phyloP scores from a whole-genome alignment of 768 basidiomycete genomes.

The Trametes coccinea region DNA sequence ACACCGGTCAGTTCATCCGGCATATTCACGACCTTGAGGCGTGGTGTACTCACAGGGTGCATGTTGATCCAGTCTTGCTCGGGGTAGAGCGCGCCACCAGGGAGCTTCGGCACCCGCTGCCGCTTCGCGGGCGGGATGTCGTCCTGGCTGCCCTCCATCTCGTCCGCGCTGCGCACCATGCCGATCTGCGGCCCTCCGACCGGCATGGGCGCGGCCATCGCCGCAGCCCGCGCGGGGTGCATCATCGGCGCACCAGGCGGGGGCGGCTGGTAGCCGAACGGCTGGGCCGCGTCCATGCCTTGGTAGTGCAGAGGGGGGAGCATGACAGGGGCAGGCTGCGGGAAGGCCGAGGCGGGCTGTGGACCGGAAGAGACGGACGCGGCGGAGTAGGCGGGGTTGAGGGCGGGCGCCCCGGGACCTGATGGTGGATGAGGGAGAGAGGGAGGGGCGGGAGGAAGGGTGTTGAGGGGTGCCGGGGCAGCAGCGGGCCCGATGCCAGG shows the following conservation, averaged over 20 bases:
- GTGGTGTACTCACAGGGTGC: constrained; percentile 64
- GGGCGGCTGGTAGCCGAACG: constrained; percentile 78
- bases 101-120: constrained; percentile 81
- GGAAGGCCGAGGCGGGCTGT: constrained; percentile 78
- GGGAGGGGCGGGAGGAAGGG: constrained; percentile 66
- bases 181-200: constrained; percentile 51
- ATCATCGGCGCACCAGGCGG: constrained; percentile 37
- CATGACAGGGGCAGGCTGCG: constrained; percentile 71
- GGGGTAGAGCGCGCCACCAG: constrained; percentile 80
- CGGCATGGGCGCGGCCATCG: constrained; percentile 55
- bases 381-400: constrained; percentile 65
- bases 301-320: constrained; percentile 85
- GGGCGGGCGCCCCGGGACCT: constrained; percentile 39
- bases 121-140: constrained; percentile 84
- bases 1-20: background rate
- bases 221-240: constrained; percentile 28
- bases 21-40: background rate
- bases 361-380: constrained; percentile 91
- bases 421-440: constrained; percentile 72
- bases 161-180: constrained; percentile 76
- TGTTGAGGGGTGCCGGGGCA: constrained; percentile 61
- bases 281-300: constrained; percentile 71
- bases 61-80: constrained; percentile 89
- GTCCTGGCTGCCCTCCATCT: constrained; percentile 68
- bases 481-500: constrained; percentile 85